These are phyloP conservation scores for Rhipidocladum racemiflorum DNA, from an alignment of 176 grass and related monocot genomes.

Conservation along the genomic window DNA sequence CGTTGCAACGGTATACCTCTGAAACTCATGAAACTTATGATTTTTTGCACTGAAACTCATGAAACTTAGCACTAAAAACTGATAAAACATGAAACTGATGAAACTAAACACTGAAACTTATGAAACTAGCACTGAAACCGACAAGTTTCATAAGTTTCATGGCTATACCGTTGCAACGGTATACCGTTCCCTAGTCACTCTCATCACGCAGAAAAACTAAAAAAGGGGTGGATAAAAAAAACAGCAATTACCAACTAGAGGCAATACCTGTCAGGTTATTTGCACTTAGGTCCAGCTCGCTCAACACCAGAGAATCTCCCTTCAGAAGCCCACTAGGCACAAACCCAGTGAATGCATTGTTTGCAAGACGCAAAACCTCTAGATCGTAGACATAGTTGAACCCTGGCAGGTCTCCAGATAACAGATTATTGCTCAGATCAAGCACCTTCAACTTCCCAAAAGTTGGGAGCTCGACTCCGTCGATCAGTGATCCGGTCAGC, in stretches of 20 bases:
- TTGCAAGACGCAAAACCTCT: slow-evolving; percentile 76
- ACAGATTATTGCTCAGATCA: slow-evolving; percentile 85
- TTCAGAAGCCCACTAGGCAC: slow-evolving; percentile 90
- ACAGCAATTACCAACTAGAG: neutral
- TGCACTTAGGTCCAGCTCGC: slow-evolving; percentile 80
- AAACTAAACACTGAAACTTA: no score
- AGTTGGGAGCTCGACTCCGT: slow-evolving; percentile 78
- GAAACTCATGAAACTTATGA: no score
- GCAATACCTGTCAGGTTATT: slow-evolving; percentile 86
- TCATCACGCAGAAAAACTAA: slow-evolving; percentile 19
- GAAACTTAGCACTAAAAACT: no score
- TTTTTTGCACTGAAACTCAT: no score
- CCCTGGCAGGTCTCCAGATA: slow-evolving; percentile 89
- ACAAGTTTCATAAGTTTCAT: no score
- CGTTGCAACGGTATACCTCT: no score
- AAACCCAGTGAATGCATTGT: slow-evolving; percentile 85
- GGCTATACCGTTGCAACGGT: no score
- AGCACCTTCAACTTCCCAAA: slow-evolving; percentile 94
- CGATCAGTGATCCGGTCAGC: slow-evolving; percentile 78
- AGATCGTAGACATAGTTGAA: slow-evolving; percentile 99
- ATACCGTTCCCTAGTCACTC: no score
- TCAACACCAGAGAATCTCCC: slow-evolving; percentile 89
- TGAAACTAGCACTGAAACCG: no score
- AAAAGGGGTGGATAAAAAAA: neutral
- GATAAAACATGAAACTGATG: no score